Evolutionary conservation across 2,329 filamentous ascomycete genomes (phyloP).

Genomic region (Alternaria consortialis): DNA sequence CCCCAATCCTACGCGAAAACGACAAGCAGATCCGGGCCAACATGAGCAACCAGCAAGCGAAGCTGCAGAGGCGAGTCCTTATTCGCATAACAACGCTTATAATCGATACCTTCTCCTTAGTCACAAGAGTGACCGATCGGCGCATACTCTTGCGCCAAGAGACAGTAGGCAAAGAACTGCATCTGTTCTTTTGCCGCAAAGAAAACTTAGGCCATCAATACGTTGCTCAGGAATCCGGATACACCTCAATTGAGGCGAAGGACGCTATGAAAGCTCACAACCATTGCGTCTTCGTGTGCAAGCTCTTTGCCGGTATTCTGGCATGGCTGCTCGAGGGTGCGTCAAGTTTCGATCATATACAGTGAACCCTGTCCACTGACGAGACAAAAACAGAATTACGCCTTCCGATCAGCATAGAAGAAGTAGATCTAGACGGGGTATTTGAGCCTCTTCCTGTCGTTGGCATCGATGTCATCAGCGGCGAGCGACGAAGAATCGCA

Average conservation of each 20-base stretch:
- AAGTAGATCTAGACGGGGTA: neutral
- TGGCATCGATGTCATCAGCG: neutral
- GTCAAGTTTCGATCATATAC: neutral
- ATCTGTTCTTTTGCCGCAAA: neutral
- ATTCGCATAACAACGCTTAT: neutral
- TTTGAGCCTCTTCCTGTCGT: neutral
- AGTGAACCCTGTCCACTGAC: neutral
- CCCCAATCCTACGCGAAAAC: neutral
- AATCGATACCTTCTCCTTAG: neutral
- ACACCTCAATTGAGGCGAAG: neutral
- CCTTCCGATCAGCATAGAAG: neutral
- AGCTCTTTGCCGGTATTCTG: neutral
- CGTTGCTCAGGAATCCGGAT: neutral
- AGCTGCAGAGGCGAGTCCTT: neutral
- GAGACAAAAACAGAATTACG: neutral
- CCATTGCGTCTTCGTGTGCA: conserved; percentile 1
- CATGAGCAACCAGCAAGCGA: neutral
- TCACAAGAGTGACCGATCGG: neutral
- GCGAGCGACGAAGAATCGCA: neutral
- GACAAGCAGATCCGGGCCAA: neutral
- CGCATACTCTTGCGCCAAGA: neutral
- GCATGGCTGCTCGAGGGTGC: conserved; percentile 1
- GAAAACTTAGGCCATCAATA: neutral
- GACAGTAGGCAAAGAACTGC: neutral
- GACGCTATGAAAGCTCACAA: neutral